These are phyloP conservation scores for Lepidium didymum DNA, from an alignment of 345 rosid species.

Conservation along the genomic window DNA sequence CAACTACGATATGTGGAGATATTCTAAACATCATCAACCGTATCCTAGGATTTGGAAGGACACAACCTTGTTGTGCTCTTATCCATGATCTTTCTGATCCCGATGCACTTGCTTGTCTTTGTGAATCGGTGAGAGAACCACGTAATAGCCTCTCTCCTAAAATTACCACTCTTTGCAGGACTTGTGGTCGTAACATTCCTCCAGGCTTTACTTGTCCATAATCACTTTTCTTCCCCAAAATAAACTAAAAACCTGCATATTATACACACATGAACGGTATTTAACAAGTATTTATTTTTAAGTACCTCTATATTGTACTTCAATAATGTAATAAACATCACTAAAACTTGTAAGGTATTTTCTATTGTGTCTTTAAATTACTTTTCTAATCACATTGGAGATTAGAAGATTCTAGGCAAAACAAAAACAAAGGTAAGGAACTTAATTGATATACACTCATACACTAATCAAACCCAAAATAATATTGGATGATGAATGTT, in stretches of 20 bases:
- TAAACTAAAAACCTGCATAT: neutral
- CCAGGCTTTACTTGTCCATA: constrained; percentile 13
- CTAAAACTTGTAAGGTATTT: neutral
- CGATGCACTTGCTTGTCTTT: constrained; percentile 17
- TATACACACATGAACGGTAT: neutral
- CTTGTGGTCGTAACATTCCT: constrained; percentile 6
- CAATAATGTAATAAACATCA: neutral
- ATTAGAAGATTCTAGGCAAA: neutral
- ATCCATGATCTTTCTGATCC: neutral
- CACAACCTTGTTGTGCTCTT: constrained; percentile 13
- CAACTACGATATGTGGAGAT: constrained; percentile 1
- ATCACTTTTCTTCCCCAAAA: neutral
- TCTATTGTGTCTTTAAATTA: neutral
- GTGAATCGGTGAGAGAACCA: constrained; percentile 18
- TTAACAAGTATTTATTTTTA: neutral
- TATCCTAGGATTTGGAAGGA: neutral
- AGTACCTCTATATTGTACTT: neutral
- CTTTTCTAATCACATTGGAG: neutral
- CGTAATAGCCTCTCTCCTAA: neutral
- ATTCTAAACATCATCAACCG: neutral
- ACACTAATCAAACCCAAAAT: too few species aligned
- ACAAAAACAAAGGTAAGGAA: neutral
- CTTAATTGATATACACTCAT: neutral
- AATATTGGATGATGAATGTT: too few species aligned
- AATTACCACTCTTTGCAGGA: neutral